These are phyloP conservation scores for Colletotrichum sp. DNA, from an alignment of 2,329 filamentous ascomycete genomes.

Conservation along the genomic window DNA sequence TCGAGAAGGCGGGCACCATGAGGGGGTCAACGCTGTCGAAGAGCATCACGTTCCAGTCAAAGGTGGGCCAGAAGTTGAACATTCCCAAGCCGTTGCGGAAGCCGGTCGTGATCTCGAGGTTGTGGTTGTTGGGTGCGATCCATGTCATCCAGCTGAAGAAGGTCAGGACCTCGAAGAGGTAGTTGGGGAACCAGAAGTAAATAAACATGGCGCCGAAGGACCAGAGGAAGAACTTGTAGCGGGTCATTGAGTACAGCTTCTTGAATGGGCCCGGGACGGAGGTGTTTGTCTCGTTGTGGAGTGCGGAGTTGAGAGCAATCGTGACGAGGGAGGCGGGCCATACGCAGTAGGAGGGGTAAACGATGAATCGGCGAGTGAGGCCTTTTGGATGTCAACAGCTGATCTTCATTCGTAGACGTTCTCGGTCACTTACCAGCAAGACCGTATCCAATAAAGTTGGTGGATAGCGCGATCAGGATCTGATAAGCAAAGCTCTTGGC, in stretches of 20 bases:
- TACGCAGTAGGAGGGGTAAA: slow-evolving; percentile 56
- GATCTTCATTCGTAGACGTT: fast-evolving
- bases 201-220: slow-evolving; percentile 52
- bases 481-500: slow-evolving; percentile 54
- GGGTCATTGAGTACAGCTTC: slow-evolving; percentile 43
- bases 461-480: slow-evolving; percentile 53
- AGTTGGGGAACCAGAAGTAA: slow-evolving; percentile 61
- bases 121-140: slow-evolving; percentile 50
- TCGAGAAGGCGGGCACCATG: slow-evolving; percentile 39
- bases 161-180: slow-evolving; percentile 51
- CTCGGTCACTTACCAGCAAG: slow-evolving; percentile 45
- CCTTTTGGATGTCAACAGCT: background rate
- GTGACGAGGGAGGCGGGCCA: slow-evolving; percentile 59
- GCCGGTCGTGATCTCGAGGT: slow-evolving; percentile 41
- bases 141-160: slow-evolving; percentile 59
- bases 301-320: slow-evolving; percentile 53
- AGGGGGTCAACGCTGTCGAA: slow-evolving; percentile 25
- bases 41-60: slow-evolving; percentile 49
- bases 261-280: slow-evolving; percentile 46
- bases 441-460: slow-evolving; percentile 62
- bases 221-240: slow-evolving; percentile 51
- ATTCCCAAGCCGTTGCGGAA: slow-evolving; percentile 43
- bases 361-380: slow-evolving; percentile 52
- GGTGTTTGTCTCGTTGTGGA: slow-evolving; percentile 48
- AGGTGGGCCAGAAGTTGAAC: slow-evolving; percentile 47